These are phyloP conservation scores for Babesia sp. DNA, from an alignment of 169 alveolate genomes.

Conservation along the genomic window DNA sequence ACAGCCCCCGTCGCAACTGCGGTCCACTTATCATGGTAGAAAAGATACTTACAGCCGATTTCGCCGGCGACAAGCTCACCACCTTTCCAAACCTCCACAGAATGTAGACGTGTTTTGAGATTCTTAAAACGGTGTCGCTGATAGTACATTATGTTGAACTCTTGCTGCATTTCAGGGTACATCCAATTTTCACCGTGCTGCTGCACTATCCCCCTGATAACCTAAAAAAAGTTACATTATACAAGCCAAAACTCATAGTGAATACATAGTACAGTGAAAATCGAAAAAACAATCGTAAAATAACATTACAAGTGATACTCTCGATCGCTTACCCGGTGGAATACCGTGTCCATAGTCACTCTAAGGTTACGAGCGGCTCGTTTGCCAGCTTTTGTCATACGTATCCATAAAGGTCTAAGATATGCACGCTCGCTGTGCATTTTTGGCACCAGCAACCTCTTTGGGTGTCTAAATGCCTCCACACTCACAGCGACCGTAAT, in stretches of 20 bases:
- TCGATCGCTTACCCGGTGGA: conserved; percentile 52
- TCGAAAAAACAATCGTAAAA: no score
- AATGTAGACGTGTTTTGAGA: conserved; percentile 38
- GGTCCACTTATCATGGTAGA: background rate
- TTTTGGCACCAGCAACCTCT: conserved; percentile 62
- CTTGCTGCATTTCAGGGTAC: conserved; percentile 70
- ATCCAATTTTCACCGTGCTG: conserved; percentile 78
- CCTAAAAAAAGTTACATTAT: no score
- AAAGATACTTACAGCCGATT: conserved; percentile 59
- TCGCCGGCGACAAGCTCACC: conserved; percentile 73
- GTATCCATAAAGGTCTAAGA: conserved; percentile 63
- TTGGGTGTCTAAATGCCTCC: conserved; percentile 2
- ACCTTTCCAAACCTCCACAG: conserved; percentile 74
- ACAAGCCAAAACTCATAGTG: no score
- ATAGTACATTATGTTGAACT: conserved; percentile 65
- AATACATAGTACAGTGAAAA: no score
- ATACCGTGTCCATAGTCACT: conserved; percentile 67
- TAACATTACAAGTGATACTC: no score
- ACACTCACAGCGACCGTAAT: conserved; percentile 68
- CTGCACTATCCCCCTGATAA: conserved; percentile 67
- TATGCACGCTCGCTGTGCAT: conserved; percentile 67
- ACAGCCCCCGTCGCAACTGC: conserved; percentile 68
- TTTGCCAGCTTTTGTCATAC: conserved; percentile 58
- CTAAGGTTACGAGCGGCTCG: conserved; percentile 38
- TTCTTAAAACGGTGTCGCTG: conserved; percentile 32